These are phyloP conservation scores for Cyathus striatus DNA, from an alignment of 768 basidiomycete species.

Conservation along the genomic window DNA sequence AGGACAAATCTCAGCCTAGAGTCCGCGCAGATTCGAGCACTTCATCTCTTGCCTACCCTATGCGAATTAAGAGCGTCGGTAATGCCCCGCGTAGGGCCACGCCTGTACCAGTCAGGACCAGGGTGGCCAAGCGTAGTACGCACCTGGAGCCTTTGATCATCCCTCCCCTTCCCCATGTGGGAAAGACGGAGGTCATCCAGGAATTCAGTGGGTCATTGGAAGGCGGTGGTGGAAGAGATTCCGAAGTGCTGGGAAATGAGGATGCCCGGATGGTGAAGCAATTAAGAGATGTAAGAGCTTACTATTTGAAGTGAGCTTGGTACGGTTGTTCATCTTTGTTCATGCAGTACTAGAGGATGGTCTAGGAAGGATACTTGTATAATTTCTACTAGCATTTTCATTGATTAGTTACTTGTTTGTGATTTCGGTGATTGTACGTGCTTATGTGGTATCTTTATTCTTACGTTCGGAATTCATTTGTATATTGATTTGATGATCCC, in stretches of 20 bases:
- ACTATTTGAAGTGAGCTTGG: too few species aligned
- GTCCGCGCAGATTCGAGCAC: constrained; percentile 1
- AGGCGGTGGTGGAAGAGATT: constrained; percentile 20
- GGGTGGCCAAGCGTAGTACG: constrained; percentile 21
- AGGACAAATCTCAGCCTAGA: not conserved
- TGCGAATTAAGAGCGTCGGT: constrained; percentile 36
- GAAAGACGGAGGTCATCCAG: constrained; percentile 17
- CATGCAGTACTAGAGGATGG: too few species aligned
- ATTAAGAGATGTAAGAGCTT: too few species aligned
- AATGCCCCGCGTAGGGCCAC: constrained; percentile 28
- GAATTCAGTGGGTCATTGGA: constrained; percentile 15
- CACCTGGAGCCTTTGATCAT: constrained; percentile 27
- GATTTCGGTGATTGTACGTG: too few species aligned
- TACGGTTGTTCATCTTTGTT: too few species aligned
- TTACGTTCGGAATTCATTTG: too few species aligned
- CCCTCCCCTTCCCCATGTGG: constrained; percentile 18
- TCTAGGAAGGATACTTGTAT: too few species aligned
- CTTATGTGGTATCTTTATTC: too few species aligned
- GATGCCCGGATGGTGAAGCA: constrained; percentile 8
- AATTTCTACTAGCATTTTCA: too few species aligned
- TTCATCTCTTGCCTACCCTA: constrained; percentile 7
- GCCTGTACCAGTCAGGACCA: constrained; percentile 22
- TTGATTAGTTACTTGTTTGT: too few species aligned
- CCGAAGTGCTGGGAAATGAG: constrained; percentile 26
- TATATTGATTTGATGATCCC: too few species aligned